phyloP scores from a whole-genome alignment of 352 stramenopile genomes.

The Aphanomyces euteiches region DNA sequence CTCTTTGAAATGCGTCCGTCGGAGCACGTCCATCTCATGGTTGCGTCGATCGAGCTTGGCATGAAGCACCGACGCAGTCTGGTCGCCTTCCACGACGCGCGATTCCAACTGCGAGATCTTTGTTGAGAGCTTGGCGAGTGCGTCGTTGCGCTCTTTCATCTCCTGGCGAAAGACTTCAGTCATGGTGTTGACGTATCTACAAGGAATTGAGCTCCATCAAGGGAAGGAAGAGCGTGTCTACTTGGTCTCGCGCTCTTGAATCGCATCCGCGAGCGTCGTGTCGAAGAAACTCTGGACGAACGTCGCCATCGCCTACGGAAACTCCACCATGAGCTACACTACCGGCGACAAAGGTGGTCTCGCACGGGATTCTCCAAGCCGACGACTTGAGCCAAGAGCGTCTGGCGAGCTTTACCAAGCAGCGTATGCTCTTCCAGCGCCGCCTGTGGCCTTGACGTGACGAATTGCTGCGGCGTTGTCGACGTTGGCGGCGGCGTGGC shows the following conservation, averaged over 20 bases:
- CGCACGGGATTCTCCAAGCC: neutral
- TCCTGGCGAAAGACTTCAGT: slow-evolving; percentile 53
- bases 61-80: slow-evolving; percentile 40
- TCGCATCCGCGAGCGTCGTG: slow-evolving; percentile 37
- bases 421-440: neutral
- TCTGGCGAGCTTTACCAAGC: neutral
- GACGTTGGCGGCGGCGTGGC: neutral
- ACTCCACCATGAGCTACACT: too few species aligned
- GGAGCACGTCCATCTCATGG: slow-evolving; percentile 57
- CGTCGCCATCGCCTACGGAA: neutral
- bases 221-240: neutral
- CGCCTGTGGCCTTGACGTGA: neutral
- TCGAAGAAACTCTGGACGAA: slow-evolving; percentile 48
- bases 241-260: slow-evolving; percentile 53
- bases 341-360: neutral
- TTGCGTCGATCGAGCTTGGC: slow-evolving; percentile 60
- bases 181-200: slow-evolving; percentile 46
- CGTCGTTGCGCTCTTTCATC: slow-evolving; percentile 37
- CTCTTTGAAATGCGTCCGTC: slow-evolving; percentile 71
- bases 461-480: neutral
- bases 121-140: slow-evolving; percentile 21
- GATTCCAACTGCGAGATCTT: slow-evolving; percentile 34
- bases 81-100: slow-evolving; percentile 34
- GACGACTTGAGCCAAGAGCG: neutral
- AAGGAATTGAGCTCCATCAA: neutral